Evolutionary conservation across 2,329 filamentous ascomycete species (phyloP), one percentile per base, ranked within the genome.

Genomic region (Sclerotinia minor): DNA sequence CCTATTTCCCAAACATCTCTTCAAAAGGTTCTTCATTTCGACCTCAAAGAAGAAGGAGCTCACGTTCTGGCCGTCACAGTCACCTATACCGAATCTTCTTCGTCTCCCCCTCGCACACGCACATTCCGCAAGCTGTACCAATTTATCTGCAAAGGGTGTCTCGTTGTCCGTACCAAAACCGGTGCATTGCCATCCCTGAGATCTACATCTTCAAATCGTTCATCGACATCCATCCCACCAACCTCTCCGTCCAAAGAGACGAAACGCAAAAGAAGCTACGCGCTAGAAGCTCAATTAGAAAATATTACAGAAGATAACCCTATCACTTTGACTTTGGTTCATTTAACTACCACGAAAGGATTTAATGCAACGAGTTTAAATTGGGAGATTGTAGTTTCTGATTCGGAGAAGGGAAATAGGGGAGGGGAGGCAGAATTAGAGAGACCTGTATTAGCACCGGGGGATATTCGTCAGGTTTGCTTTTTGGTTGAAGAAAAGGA

Each of bases 61-160:
- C 94, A 99, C 79, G 92, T 97, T 17, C 84, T 99, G 9, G 92
- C 92, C 8, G 94, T 98, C 69, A 97, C 92, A 65, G 91, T 98
- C 69, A 94, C 90, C 72, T 98, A 98, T 80, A 96, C 93, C 66
- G 94, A 98, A 79, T 93, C 91, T 0, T 85, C 85, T 24, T 86
- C 84, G 71, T 87, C 87, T 3, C 47, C 65, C 24, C 29, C 38
- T 11, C 55, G 55, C 9, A 61, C 35, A 21, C 84, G 95, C 69
- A 96, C 92, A 13, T 98, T 98, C 77, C 84, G 94, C 72, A 98
- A 98, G 80, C 81, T 99, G 69, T 99, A 98, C 79, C 95, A 98
- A 78, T 99, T 99, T 77, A 89, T 96, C 67, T 95, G 94, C 76
- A 94, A 96, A 81, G 88, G 92, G 50, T 91, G 93, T 69, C 82